Conservation (phyloP, 176 grass and related monocot species). For the Dactylis glomerata region DNA sequence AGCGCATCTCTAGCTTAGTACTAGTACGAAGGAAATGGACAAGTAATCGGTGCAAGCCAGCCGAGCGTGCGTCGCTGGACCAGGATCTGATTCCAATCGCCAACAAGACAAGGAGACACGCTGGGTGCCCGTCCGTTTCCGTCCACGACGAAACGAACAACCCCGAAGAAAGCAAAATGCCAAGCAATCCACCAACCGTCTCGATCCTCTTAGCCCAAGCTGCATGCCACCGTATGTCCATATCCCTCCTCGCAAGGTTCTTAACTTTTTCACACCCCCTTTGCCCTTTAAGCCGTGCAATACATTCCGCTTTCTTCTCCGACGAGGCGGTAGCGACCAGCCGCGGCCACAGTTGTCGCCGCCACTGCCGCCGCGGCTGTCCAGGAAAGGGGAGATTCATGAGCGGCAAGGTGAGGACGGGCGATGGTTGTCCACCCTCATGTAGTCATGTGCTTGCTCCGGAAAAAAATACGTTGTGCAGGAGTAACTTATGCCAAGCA, state of each 20-base stretch:
- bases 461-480: neutral
- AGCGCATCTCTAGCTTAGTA: neutral
- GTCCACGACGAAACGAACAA: neutral
- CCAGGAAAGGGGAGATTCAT: neutral
- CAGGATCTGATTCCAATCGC: neutral
- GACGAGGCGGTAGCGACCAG: neutral
- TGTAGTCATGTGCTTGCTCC: neutral
- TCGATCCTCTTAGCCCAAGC: neutral
- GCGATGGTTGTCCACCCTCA: neutral
- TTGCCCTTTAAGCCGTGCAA: neutral
- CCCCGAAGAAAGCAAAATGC: neutral
- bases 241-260: neutral
- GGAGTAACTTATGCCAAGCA: neutral
- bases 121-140: neutral
- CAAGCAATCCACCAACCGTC: neutral
- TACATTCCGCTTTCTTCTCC: neutral
- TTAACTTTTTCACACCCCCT: neutral
- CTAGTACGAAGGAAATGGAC: neutral
- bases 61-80: neutral
- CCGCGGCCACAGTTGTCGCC: neutral
- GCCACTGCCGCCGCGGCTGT: neutral
- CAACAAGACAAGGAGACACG: neutral
- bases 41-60: neutral
- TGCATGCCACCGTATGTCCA: neutral
- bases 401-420: slow-evolving; percentile 24